phyloP scores from a whole-genome alignment of 208 protist genomes.

The Leishmania arabica region DNA sequence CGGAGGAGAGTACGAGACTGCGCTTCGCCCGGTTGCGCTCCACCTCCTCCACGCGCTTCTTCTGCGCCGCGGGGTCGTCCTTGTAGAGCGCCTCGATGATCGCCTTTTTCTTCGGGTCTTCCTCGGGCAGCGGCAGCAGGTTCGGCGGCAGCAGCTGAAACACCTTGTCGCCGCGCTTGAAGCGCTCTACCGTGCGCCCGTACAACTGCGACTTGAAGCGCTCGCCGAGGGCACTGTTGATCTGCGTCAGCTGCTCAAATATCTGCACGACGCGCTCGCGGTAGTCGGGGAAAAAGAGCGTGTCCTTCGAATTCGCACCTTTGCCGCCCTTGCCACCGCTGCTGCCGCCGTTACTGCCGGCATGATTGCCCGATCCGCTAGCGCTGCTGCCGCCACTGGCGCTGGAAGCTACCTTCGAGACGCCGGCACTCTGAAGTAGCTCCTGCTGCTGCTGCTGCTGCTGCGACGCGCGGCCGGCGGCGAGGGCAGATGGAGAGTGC shows the following conservation, averaged over 20 bases:
- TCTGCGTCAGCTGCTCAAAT: slow-evolving; percentile 78
- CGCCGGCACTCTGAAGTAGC: not conserved
- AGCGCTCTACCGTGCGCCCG: slow-evolving; percentile 47
- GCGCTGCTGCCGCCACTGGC: not conserved
- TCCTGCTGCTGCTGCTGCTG: slow-evolving; percentile 6
- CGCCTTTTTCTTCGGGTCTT: slow-evolving; percentile 29
- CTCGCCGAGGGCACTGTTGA: slow-evolving; percentile 80
- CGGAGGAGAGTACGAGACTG: slow-evolving; percentile 24
- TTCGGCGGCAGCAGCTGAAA: slow-evolving; percentile 76
- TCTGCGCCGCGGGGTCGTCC: slow-evolving; percentile 9
- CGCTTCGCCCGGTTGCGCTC: slow-evolving; percentile 45
- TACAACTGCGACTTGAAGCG: slow-evolving; percentile 83
- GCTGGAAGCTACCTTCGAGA: not conserved
- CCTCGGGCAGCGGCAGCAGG: slow-evolving; percentile 54
- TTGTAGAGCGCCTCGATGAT: slow-evolving; percentile 1
- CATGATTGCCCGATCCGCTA: not conserved
- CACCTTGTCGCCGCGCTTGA: slow-evolving; percentile 68
- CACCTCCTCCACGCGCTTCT: slow-evolving; percentile 29
- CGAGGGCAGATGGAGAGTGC: not conserved
- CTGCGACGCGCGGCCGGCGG: not conserved
- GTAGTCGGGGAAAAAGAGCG: slow-evolving; percentile 71
- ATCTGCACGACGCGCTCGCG: slow-evolving; percentile 74
- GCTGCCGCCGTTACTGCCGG: not conserved
- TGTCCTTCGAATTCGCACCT: slow-evolving; percentile 18
- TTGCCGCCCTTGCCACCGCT: slow-evolving; percentile 1